Conservation (phyloP, 2,329 filamentous ascomycete genomes). For the Fusarium lyarnte region DNA sequence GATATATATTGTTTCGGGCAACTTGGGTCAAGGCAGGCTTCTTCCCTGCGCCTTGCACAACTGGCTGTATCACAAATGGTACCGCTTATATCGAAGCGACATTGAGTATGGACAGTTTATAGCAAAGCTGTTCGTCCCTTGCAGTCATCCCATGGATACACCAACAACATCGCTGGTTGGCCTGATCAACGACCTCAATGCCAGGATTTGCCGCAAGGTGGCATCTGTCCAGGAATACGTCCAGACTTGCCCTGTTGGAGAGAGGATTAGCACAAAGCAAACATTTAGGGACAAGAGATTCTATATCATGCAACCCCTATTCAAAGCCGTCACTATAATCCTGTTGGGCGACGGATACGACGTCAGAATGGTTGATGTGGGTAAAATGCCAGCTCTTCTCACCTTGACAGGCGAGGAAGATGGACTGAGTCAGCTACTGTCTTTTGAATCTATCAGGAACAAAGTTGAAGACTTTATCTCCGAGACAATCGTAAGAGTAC, state of each 20-base stretch:
- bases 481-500: not conserved
- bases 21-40: not conserved
- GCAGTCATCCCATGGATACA: fast-evolving
- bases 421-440: not conserved
- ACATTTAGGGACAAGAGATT: not conserved
- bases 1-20: not conserved
- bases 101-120: not conserved
- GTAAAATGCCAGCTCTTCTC: not conserved
- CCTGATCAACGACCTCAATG: not conserved
- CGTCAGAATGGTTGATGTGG: not conserved
- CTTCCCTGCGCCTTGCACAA: not conserved
- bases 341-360: not conserved
- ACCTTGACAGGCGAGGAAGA: not conserved
- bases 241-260: not conserved
- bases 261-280: fast-evolving
- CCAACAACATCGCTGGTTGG: not conserved
- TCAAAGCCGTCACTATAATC: not conserved
- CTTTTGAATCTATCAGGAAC: not conserved
- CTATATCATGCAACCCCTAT: not conserved
- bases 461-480: not conserved
- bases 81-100: not conserved
- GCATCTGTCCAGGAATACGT: not conserved
- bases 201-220: not conserved
- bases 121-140: not conserved
- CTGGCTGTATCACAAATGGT: not conserved